These are phyloP conservation scores for Solanum chmielewskii DNA, from an alignment of 257 asterid genomes.

Conservation along the genomic window DNA sequence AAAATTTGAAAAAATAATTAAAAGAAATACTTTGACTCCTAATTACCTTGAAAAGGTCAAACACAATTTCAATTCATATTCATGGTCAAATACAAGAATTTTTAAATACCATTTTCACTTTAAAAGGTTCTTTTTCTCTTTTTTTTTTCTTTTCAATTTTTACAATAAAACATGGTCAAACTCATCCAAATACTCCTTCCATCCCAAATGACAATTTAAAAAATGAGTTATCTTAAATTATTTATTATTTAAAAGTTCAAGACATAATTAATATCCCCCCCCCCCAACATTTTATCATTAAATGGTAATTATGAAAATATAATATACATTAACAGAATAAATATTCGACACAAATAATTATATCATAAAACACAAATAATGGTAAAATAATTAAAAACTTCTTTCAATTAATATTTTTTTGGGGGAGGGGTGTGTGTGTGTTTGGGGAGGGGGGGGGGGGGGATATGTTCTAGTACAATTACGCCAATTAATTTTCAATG, in stretches of 20 bases:
- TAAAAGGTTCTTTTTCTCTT: too few species aligned
- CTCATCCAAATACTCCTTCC: neutral
- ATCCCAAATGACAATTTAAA: neutral
- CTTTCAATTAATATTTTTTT: neutral
- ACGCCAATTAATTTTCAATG: neutral
- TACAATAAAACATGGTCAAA: too few species aligned
- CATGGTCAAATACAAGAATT: neutral
- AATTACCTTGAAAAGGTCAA: neutral
- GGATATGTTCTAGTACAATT: too few species aligned
- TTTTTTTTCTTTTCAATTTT: too few species aligned
- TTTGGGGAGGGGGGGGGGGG: too few species aligned
- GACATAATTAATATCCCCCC: rapidly evolving
- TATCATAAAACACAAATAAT: too few species aligned
- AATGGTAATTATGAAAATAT: neutral
- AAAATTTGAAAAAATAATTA: too few species aligned
- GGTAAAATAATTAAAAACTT: too few species aligned
- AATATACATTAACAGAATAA: too few species aligned
- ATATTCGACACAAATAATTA: too few species aligned
- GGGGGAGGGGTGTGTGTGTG: rapidly evolving
- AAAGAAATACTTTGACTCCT: neutral
- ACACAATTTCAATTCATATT: neutral
- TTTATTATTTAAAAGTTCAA: neutral
- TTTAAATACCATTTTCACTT: too few species aligned
- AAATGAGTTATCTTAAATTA: neutral
- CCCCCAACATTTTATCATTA: neutral